These are phyloP conservation scores for Wickerhamomyces sydowiorum DNA, from an alignment of 805 yeast species.

Conservation along the genomic window DNA sequence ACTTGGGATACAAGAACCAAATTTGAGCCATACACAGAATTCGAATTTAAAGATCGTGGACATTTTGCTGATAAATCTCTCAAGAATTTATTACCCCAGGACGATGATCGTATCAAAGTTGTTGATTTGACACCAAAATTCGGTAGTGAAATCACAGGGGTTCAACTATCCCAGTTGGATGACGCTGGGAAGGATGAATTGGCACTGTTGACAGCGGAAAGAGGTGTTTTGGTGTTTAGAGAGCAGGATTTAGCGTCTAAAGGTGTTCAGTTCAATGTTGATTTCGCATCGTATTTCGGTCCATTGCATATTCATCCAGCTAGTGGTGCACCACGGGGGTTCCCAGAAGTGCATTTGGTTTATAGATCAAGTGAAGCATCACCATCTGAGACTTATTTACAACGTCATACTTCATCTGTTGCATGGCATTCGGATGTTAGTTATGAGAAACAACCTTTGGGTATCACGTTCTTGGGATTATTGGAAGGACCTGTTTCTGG, in stretches of 20 bases:
- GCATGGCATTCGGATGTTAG: slow-evolving; percentile 50
- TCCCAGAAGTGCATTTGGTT: slow-evolving; percentile 54
- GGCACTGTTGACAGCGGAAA: slow-evolving; percentile 45
- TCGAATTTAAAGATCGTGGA: slow-evolving; percentile 15
- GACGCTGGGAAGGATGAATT: slow-evolving; percentile 57
- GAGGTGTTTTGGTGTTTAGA: slow-evolving; percentile 42
- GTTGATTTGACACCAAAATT: slow-evolving; percentile 56
- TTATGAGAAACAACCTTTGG: slow-evolving; percentile 54
- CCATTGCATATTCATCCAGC: slow-evolving; percentile 34
- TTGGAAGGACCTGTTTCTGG: slow-evolving; percentile 44
- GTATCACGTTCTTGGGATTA: slow-evolving; percentile 46
- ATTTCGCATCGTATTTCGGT: slow-evolving; percentile 40
- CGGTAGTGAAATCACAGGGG: slow-evolving; percentile 55
- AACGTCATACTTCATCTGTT: slow-evolving; percentile 4
- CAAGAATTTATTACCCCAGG: slow-evolving; percentile 15
- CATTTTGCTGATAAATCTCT: slow-evolving; percentile 11
- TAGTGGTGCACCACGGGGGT: slow-evolving; percentile 41
- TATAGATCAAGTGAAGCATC: slow-evolving; percentile 33
- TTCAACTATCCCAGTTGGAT: slow-evolving; percentile 48
- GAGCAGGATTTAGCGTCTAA: slow-evolving; percentile 38
- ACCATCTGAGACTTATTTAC: slow-evolving; percentile 14
- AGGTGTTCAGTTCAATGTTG: slow-evolving; percentile 40
- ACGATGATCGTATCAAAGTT: slow-evolving; percentile 17
- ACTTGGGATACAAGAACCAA: slow-evolving; percentile 18
- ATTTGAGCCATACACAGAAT: slow-evolving; percentile 10